Conservation (phyloP, 305 asterid genomes). For the Caryopteris hybrid region DNA sequence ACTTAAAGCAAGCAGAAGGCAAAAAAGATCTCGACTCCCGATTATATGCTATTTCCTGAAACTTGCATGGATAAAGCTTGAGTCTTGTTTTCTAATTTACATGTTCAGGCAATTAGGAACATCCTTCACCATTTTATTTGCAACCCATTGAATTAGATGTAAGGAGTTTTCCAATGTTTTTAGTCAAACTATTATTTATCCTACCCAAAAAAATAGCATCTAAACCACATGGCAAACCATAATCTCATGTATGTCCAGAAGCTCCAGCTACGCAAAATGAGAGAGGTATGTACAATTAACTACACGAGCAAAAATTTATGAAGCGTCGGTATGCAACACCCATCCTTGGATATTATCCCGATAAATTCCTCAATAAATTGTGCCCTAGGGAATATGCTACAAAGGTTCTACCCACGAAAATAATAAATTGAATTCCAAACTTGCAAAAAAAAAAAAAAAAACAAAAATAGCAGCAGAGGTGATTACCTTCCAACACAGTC, state of each 20-base stretch:
- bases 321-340: background rate
- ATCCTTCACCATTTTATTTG: background rate
- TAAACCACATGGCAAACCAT: background rate
- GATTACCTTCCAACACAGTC: conserved; percentile 78
- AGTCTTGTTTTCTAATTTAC: background rate
- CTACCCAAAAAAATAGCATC: no score
- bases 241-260: no score
- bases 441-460: no score
- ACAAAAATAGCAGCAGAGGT: background rate
- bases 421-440: background rate
- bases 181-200: no score
- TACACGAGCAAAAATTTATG: background rate
- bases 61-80: background rate
- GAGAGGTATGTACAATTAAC: background rate
- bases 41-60: background rate
- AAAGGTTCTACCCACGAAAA: background rate
- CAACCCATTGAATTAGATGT: background rate
- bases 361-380: background rate
- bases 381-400: background rate
- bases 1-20: background rate
- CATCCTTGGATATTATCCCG: background rate
- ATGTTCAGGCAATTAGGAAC: background rate
- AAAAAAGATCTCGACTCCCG: background rate
- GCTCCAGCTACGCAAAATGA: no score
- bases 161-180: background rate